phyloP scores from a whole-genome alignment of 139 green algal genomes.

The Haematococcus lacustris region DNA sequence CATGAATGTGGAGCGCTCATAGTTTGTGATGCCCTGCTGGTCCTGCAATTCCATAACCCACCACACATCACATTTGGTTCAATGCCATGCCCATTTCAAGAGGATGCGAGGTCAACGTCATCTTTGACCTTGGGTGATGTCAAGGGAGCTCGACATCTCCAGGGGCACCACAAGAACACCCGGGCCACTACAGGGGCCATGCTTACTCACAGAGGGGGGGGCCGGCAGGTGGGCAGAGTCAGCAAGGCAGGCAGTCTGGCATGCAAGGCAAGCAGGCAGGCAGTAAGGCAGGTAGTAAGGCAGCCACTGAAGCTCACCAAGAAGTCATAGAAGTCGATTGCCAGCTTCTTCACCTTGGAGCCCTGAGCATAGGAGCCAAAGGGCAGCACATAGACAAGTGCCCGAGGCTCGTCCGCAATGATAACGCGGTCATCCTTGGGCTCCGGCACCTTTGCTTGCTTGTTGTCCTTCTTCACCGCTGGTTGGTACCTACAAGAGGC shows the following conservation, averaged over 20 bases:
- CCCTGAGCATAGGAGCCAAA: neutral
- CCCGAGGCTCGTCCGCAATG: neutral
- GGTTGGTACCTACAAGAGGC: too few species aligned
- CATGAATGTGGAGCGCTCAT: neutral
- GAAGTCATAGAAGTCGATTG: neutral
- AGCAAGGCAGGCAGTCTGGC: too few species aligned
- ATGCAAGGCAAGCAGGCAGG: neutral
- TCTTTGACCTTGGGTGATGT: too few species aligned
- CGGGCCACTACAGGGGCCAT: neutral
- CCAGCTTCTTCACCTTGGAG: neutral
- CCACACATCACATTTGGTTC: neutral
- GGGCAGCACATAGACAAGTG: neutral
- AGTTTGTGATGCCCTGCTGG: neutral
- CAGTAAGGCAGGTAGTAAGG: neutral
- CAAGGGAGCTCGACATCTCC: too few species aligned
- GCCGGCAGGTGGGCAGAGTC: too few species aligned
- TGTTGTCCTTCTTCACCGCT: too few species aligned
- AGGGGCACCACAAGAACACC: neutral
- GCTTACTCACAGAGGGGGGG: too few species aligned
- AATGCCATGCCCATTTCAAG: neutral
- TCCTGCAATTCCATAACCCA: neutral
- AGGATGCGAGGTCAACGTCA: neutral
- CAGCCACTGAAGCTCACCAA: neutral
- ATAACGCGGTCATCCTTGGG: neutral
- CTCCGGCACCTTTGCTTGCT: too few species aligned